Evolutionary conservation across 2,329 filamentous ascomycete species (phyloP).

Genomic region (Amylocarpus encephaloides): DNA sequence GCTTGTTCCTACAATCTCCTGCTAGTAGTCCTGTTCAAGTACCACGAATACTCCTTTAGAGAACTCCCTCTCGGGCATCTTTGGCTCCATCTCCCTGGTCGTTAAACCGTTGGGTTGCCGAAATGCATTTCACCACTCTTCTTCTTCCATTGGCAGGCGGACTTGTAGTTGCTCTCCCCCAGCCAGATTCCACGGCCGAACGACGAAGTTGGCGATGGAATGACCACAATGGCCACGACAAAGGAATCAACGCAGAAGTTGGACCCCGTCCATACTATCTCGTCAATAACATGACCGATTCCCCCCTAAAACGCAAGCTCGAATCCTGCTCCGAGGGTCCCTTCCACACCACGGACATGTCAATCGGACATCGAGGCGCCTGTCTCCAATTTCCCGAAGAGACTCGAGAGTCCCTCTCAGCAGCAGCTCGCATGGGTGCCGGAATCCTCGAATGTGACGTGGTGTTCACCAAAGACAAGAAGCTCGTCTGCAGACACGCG

Average conservation of each 20-base stretch:
- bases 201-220: constrained; percentile 1
- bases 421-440: constrained; percentile 18
- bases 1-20: too few relatives aligned
- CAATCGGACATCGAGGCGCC: constrained; percentile 19
- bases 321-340: constrained; percentile 17
- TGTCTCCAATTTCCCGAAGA: constrained; percentile 20
- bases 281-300: constrained; percentile 18
- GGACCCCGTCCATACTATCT: constrained; percentile 19
- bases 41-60: too few relatives aligned
- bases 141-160: neutral
- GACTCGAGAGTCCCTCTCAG: constrained; percentile 15
- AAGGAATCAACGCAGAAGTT: constrained; percentile 3
- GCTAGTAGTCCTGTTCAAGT: too few relatives aligned
- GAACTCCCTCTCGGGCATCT: too few relatives aligned
- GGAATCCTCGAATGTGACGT: constrained; percentile 22
- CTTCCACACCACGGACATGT: constrained; percentile 9
- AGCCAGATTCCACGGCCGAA: neutral
- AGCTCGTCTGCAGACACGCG: constrained; percentile 21
- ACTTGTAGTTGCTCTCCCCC: constrained; percentile 1
- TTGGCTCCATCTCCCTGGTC: too few relatives aligned
- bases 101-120: neutral
- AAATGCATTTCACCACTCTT: neutral
- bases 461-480: constrained; percentile 17
- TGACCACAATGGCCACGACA: neutral
- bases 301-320: constrained; percentile 16